phyloP scores from a whole-genome alignment of 805 yeast species.

The Maudiozyma bulderi region DNA sequence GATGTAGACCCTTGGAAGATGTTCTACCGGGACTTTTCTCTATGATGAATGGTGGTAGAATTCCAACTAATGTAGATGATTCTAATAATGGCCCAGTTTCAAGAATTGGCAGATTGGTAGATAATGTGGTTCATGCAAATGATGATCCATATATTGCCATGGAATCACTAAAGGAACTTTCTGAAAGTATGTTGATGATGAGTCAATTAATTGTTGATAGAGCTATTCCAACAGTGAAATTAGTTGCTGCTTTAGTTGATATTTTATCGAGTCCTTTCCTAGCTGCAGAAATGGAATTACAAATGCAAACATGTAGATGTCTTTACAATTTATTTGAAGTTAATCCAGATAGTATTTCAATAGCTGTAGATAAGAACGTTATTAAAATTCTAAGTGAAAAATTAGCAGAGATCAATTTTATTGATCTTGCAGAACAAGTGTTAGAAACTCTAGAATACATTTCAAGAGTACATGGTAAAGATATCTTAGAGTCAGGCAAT shows the following conservation, averaged over 20 bases:
- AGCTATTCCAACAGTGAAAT: constrained; percentile 46
- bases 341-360: constrained; percentile 51
- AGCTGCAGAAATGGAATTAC: constrained; percentile 66
- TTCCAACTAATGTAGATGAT: neutral
- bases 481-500: constrained; percentile 50
- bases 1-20: constrained; percentile 23
- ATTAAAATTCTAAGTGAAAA: constrained; percentile 57
- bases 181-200: constrained; percentile 60
- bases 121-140: constrained; percentile 20
- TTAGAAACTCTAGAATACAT: constrained; percentile 64
- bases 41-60: constrained; percentile 20
- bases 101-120: constrained; percentile 20
- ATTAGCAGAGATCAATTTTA: constrained; percentile 64
- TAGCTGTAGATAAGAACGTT: constrained; percentile 55
- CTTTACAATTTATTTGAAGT: constrained; percentile 73
- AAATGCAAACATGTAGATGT: constrained; percentile 74
- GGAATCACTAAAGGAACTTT: constrained; percentile 56
- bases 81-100: constrained; percentile 10
- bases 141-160: constrained; percentile 53
- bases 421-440: constrained; percentile 89
- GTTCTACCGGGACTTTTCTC: constrained; percentile 33
- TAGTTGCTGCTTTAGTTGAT: constrained; percentile 45
- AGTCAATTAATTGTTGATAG: constrained; percentile 54
- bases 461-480: constrained; percentile 43
- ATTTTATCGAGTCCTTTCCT: constrained; percentile 50